Base-by-base conservation (phyloP, 495 filamentous ascomycete species). In the Penicillium atrosanguineum region DNA sequence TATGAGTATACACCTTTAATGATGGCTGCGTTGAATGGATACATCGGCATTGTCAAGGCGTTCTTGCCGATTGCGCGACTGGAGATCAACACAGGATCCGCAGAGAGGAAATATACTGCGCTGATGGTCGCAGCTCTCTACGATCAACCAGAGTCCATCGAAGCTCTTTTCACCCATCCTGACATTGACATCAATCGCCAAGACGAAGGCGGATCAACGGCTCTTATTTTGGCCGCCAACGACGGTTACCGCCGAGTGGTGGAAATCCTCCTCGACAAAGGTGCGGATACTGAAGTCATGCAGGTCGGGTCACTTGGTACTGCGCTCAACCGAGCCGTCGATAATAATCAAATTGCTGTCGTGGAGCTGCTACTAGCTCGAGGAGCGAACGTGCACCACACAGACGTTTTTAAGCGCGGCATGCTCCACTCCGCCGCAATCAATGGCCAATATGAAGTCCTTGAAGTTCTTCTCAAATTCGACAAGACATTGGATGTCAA, bases 221-320 rank as follows among this genome's bases (percentile, higher is more conserved):
- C 46, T 26, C 46, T 44, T 6, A 9, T 51, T n/a, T 39, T 28
- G 37, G 43, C 42, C 16, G 39, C 52, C 15, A 16, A 48, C 23
- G 41, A 62, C 20, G 49, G 43, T n/a, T 38, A 61, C 44, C 59
- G 64, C 50, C 18, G 42, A 7, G 47, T 43, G 25, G 54, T 55
- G 6, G 56, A 55, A 36, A 51, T 50, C 29, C 39, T 64, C 8
- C 48, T 62, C n/a, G 57, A 64, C 7, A 38, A 43, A 31, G 39
- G 48, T 20, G 48, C 48, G 16, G 34, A 49, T 40, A 49, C 46
- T 4, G 46, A 49, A 9, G 34, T 49, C n/a, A 14, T 15, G 34
- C 46, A 49, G 36, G 46, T 39, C 4, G 46, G 46, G 6, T 40
- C 46, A 4, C 20, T 25, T 9, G 46, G 46, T 26, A 49, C 46